Conservation (phyloP, 305 asterid genomes). For the Rubia occidens region DNA sequence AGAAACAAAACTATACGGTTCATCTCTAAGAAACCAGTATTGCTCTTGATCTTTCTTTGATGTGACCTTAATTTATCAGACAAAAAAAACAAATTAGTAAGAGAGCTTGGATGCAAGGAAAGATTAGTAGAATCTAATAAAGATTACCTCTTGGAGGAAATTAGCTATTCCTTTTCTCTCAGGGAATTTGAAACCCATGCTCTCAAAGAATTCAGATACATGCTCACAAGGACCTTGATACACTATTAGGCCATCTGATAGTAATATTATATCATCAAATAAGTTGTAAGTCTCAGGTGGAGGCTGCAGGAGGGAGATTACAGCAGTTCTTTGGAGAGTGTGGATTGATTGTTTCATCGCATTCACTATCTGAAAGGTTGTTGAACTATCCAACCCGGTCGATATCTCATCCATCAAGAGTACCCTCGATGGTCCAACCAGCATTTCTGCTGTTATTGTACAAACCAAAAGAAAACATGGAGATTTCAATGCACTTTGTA, state of each 20-base stretch:
- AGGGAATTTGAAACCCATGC: conserved; percentile 83
- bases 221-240: conserved; percentile 78
- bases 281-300: conserved; percentile 80
- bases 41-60: conserved; percentile 96
- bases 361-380: conserved; percentile 75
- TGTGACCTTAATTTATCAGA: conserved; percentile 47
- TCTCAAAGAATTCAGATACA: conserved; percentile 60
- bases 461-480: not conserved
- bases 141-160: conserved; percentile 73
- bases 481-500: not conserved
- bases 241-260: conserved; percentile 70
- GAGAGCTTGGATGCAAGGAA: not conserved
- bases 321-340: conserved; percentile 66
- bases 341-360: conserved; percentile 71
- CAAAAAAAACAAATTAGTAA: not conserved
- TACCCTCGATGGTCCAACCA: conserved; percentile 89
- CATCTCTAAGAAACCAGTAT: conserved; percentile 61
- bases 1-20: conserved; percentile 51
- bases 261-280: conserved; percentile 73
- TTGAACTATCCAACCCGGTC: conserved; percentile 84
- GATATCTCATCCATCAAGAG: conserved; percentile 93
- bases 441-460: conserved; percentile 61
- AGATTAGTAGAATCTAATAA: not conserved
- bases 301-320: conserved; percentile 84
- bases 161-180: conserved; percentile 89